Base-by-base conservation (phyloP, 179 eudicot species). In the Sideroxylon spinosum region DNA sequence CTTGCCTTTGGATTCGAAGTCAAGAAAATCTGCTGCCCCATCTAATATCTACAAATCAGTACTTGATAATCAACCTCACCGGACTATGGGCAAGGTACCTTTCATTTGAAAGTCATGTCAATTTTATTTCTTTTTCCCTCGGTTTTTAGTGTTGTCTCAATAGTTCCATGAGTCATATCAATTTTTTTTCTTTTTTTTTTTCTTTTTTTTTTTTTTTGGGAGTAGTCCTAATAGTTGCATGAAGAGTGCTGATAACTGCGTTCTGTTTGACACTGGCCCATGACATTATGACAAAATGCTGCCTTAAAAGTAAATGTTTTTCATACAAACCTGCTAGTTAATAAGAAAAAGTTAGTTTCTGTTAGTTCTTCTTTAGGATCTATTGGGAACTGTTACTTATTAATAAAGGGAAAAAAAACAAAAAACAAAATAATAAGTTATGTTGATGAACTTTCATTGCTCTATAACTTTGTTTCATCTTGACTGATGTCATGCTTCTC, bases 1-100 rank as follows among this genome's bases (percentile, higher is more conserved):
- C 6, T 57, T 82, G 74, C 79, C 87, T 56, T 76, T 79, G 52
- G 86, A 92, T 83, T 78, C 86, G 16, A 88, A 84, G 72, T 68
- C 86, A 23, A 82, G 84, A 78, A 84, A 81, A 29, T 60, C 82
- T 74, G 59, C 82, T 63, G 85, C 77, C 37, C 25, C 83, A 14
- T 78, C 88, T 67, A 83, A 85, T 82, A 72, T 49, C 75, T 82
- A 86, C 17, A 84, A 82, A 77, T 63, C 88, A 26, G 65, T 78
- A 73, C 59, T 70, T 78, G 85, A 81, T 17, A 68, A 78, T 79
- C 87, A 86, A 80, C 78, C 79, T 76, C 78, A 74, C 23, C 83
- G 76, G 64, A 80, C 85, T 26, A 67, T 72, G 23, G 75, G 76
- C 80, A 81, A 83, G 85, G 88, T 83, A 62, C 26, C 6, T 22